A percentile compares a stretch with the other conserved stretches of the same genome.
Evolutionary conservation across 208 protist genomes (phyloP).

Genomic region (Trypanosoma avium): DNA sequence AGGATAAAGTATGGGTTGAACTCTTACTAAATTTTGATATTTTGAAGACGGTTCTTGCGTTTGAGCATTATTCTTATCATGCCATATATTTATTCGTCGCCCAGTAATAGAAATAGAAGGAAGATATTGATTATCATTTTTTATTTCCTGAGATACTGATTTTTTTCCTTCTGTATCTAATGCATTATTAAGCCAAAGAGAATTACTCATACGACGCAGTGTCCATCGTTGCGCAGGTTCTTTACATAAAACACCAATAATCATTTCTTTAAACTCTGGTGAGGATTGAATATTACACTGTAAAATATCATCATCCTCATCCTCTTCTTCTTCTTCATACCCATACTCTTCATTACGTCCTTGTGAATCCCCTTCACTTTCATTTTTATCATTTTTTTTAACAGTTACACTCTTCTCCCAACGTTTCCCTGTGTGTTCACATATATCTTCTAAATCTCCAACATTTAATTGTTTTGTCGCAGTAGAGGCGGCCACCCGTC

Average conservation of each 20-base stretch:
- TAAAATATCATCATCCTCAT: not conserved
- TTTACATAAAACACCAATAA: conserved; percentile 59
- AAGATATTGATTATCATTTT: too few species aligned
- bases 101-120: too few species aligned
- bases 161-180: not conserved
- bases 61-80: too few species aligned
- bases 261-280: conserved; percentile 44
- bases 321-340: not conserved
- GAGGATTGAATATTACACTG: conserved; percentile 8
- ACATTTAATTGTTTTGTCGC: not conserved
- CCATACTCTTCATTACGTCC: not conserved
- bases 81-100: too few species aligned
- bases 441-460: not conserved
- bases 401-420: too few species aligned
- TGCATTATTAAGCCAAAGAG: not conserved
- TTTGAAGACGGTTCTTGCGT: too few species aligned
- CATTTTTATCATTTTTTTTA: not conserved
- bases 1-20: too few species aligned
- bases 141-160: not conserved
- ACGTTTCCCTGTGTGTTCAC: not conserved
- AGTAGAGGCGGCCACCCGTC: not conserved
- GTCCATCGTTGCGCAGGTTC: conserved; percentile 33
- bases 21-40: too few species aligned
- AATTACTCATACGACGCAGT: conserved; percentile 12
- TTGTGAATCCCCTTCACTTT: not conserved